These are phyloP conservation scores for Colletotrichum tofieldiae DNA, from an alignment of 2,329 filamentous ascomycete species.

Conservation along the genomic window DNA sequence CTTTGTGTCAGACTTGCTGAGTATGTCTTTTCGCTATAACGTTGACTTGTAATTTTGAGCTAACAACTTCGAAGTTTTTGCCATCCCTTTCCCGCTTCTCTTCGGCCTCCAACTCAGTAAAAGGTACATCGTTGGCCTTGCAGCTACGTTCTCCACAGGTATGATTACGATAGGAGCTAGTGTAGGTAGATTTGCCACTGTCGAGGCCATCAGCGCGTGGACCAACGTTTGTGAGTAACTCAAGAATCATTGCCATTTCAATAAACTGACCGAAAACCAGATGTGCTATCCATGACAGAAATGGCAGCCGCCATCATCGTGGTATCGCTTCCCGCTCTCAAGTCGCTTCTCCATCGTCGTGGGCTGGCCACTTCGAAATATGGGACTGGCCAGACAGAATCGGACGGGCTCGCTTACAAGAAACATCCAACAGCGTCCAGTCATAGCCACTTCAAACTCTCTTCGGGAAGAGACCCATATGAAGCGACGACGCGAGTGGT, in stretches of 20 bases:
- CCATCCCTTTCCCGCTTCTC: slow-evolving; percentile 46
- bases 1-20: slow-evolving; percentile 46
- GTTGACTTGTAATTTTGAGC: too few relatives aligned
- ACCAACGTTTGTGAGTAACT: slow-evolving; percentile 45
- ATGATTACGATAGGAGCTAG: slow-evolving; percentile 46
- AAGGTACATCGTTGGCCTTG: slow-evolving; percentile 46
- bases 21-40: slow-evolving; percentile 23
- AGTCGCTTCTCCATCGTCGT: slow-evolving; percentile 43
- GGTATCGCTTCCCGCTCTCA: slow-evolving; percentile 45
- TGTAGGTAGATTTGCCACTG: slow-evolving; percentile 45
- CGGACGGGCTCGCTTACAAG: slow-evolving; percentile 31
- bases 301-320: slow-evolving; percentile 45
- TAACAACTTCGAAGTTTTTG: slow-evolving; percentile 40
- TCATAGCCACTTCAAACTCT: slow-evolving; percentile 44
- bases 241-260: too few relatives aligned
- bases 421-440: slow-evolving; percentile 26
- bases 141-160: slow-evolving; percentile 44
- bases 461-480: slow-evolving; percentile 44
- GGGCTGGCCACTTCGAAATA: slow-evolving; percentile 36
- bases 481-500: slow-evolving; percentile 33
- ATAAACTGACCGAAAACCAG: slow-evolving; percentile 17
- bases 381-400: slow-evolving; percentile 26
- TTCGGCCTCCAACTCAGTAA: slow-evolving; percentile 42
- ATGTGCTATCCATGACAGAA: slow-evolving; percentile 46
- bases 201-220: slow-evolving; percentile 44